Evolutionary conservation across 371 early-diverging fungal species (phyloP).

Genomic region (Apophysomyces elegans): DNA sequence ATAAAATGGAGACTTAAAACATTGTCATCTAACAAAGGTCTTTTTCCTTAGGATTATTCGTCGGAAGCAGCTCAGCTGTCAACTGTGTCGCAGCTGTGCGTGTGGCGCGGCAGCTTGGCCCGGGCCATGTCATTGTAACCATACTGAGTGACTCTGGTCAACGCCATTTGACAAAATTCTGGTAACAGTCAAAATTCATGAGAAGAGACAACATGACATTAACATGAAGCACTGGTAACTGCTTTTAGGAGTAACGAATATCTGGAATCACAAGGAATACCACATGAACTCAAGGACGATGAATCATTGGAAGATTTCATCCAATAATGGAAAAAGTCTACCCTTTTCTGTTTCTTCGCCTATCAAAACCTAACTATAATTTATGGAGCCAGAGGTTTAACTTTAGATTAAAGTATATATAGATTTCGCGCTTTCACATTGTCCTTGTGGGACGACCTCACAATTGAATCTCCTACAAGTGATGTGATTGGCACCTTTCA

Average conservation of each 20-base stretch:
- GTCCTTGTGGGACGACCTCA: no score
- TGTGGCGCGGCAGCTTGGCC: slow-evolving; percentile 71
- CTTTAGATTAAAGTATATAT: no score
- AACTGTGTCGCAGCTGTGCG: slow-evolving; percentile 90
- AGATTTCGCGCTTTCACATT: no score
- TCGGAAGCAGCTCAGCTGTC: slow-evolving; percentile 92
- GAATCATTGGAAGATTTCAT: slow-evolving; percentile 46
- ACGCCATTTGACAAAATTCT: slow-evolving; percentile 85
- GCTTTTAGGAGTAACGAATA: slow-evolving; percentile 42
- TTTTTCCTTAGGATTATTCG: slow-evolving; percentile 64
- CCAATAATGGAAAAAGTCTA: slow-evolving; percentile 8
- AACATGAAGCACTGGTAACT: background rate
- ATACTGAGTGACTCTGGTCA: slow-evolving; percentile 85
- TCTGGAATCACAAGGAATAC: slow-evolving; percentile 35
- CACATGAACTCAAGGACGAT: slow-evolving; percentile 28
- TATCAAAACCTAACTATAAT: no score
- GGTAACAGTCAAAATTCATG: slow-evolving; percentile 47
- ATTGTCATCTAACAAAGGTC: background rate
- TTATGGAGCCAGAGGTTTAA: no score
- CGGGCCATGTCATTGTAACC: slow-evolving; percentile 85
- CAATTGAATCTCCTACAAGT: no score
- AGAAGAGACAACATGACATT: background rate
- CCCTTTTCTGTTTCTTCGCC: no score
- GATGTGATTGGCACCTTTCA: no score
- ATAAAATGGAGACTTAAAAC: background rate